Percentiles rank a stretch among this genome's conserved stretches.
Evolutionary conservation across 495 filamentous ascomycete species (phyloP).

Genomic region (Ramalina intermedia): DNA sequence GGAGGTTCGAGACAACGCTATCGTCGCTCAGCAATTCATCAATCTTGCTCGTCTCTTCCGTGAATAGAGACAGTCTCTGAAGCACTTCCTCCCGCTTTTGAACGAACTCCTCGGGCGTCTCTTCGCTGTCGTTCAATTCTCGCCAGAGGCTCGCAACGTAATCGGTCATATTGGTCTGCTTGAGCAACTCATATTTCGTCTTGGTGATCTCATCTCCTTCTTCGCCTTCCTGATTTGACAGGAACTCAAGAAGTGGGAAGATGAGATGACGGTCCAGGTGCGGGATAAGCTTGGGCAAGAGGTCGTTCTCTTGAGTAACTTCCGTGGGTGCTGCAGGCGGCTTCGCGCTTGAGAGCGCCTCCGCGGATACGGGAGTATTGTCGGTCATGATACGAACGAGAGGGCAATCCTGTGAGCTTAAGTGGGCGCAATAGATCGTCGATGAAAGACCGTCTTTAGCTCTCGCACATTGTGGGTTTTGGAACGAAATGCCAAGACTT

Average conservation of each 20-base stretch:
- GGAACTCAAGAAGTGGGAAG: conserved; percentile 85
- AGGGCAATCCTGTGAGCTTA: too few species aligned
- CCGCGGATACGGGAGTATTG: conserved; percentile 39
- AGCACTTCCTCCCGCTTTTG: conserved; percentile 83
- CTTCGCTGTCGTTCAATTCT: conserved; percentile 65
- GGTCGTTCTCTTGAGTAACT: conserved; percentile 54
- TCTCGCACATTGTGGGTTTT: too few species aligned
- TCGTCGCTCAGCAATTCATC: conserved; percentile 69
- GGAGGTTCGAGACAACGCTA: conserved; percentile 72
- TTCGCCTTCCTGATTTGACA: conserved; percentile 39
- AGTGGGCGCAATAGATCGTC: too few species aligned
- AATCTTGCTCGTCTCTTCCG: conserved; percentile 76
- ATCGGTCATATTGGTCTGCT: conserved; percentile 95
- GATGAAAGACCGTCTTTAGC: too few species aligned
- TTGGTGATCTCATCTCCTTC: conserved; percentile 55
- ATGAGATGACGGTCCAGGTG: conserved; percentile 93
- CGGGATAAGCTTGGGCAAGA: conserved; percentile 76
- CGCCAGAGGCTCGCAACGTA: conserved; percentile 82
- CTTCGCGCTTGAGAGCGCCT: conserved; percentile 40
- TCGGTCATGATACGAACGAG: conserved; percentile 43
- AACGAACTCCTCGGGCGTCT: conserved; percentile 69
- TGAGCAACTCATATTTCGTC: conserved; percentile 81
- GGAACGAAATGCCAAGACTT: too few species aligned
- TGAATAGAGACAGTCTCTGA: conserved; percentile 59
- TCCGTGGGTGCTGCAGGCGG: conserved; percentile 36